Percentiles rank a stretch among this genome's conserved stretches.
These are phyloP conservation scores for Candolleomyces aberdarensis DNA, from an alignment of 768 basidiomycete species.

Conservation along the genomic window DNA sequence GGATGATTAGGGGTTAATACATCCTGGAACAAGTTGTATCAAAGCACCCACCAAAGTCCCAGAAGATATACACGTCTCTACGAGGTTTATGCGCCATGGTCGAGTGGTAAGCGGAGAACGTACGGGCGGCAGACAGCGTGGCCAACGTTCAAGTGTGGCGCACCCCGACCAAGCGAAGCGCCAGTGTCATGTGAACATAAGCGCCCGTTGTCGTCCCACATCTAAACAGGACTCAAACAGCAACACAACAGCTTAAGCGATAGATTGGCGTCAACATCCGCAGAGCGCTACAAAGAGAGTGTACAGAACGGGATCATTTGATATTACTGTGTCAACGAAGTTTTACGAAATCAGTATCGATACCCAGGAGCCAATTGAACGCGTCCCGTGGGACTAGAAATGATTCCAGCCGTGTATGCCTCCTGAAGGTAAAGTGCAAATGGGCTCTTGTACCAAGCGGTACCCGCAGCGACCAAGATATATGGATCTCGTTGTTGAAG, in stretches of 20 bases:
- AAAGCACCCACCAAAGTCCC: conserved; percentile 22
- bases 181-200: too few species aligned
- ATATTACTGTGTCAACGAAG: too few species aligned
- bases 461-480: not conserved
- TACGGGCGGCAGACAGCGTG: not conserved
- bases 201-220: too few species aligned
- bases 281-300: too few species aligned
- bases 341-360: too few species aligned
- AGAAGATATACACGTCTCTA: conserved; percentile 19
- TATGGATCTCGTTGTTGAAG: not conserved
- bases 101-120: not conserved
- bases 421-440: not conserved
- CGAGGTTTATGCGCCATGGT: not conserved
- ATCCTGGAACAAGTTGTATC: too few species aligned
- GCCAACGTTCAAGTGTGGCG: not conserved
- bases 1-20: not conserved
- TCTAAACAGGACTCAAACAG: too few species aligned
- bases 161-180: too few species aligned
- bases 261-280: too few species aligned
- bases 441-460: not conserved
- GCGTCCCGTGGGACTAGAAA: not conserved
- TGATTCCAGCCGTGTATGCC: not conserved
- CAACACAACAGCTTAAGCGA: too few species aligned
- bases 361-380: too few species aligned
- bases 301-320: too few species aligned